A percentile compares a stretch with the other conserved stretches of the same genome.
Conservation (phyloP, 805 yeast species). For the Komagataella mondaviorum region DNA sequence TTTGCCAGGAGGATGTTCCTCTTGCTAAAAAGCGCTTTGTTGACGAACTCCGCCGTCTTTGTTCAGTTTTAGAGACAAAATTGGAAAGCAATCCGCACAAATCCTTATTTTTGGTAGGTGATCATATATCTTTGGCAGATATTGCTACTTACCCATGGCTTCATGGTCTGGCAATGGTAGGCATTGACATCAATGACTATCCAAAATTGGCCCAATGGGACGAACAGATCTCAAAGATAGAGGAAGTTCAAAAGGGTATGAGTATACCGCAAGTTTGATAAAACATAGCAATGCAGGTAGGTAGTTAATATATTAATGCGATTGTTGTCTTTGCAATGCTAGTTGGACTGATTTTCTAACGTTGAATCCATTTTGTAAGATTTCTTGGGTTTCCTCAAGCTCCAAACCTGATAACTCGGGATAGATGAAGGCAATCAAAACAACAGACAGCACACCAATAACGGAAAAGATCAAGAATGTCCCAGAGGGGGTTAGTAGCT, state of each 20-base stretch:
- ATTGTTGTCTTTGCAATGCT: constrained; percentile 29
- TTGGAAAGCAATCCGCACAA: constrained; percentile 20
- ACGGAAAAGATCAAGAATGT: constrained; percentile 88
- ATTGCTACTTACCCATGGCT: constrained; percentile 36
- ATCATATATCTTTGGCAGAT: constrained; percentile 47
- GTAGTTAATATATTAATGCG: neutral
- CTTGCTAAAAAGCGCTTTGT: constrained; percentile 39
- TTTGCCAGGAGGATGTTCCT: constrained; percentile 36
- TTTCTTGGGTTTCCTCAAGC: constrained; percentile 79
- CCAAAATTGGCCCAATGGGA: constrained; percentile 29
- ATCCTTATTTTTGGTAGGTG: constrained; percentile 46
- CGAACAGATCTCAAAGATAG: constrained; percentile 17
- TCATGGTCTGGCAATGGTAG: constrained; percentile 5
- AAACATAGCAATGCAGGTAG: neutral
- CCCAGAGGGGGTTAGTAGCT: constrained; percentile 88
- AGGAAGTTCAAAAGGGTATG: constrained; percentile 21
- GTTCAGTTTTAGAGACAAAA: constrained; percentile 38
- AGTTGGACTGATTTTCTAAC: constrained; percentile 49
- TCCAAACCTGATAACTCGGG: constrained; percentile 89
- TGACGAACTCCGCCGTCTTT: constrained; percentile 38
- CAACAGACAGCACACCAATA: constrained; percentile 54
- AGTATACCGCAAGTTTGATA: constrained; percentile 3
- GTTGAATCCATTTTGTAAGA: constrained; percentile 77
- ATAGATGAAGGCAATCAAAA: constrained; percentile 70
- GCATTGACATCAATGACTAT: constrained; percentile 21